phyloP scores from a whole-genome alignment of 1,284 basidiomycete genomes.

The Leccinum variabile region DNA sequence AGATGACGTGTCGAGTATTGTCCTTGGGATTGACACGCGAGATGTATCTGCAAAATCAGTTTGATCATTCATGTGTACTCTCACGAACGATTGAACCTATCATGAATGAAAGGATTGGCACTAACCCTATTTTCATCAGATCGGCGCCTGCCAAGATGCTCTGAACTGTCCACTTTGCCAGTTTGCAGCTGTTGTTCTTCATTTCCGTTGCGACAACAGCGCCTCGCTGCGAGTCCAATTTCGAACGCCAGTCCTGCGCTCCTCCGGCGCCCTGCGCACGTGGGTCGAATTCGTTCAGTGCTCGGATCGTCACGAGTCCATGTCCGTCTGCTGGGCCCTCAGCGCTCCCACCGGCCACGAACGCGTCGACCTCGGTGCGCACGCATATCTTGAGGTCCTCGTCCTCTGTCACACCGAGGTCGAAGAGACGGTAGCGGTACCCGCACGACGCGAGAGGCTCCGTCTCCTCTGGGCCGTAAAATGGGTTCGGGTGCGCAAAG shows the following conservation, averaged over 20 bases:
- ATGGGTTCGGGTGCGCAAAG: constrained; percentile 88
- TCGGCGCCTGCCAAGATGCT: constrained; percentile 95
- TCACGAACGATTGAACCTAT: neutral
- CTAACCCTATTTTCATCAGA: constrained; percentile 95
- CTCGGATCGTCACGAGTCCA: constrained; percentile 88
- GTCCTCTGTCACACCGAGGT: constrained; percentile 87
- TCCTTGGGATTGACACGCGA: constrained; percentile 94
- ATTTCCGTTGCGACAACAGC: constrained; percentile 99
- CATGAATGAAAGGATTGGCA: constrained; percentile 19
- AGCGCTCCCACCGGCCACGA: constrained; percentile 52
- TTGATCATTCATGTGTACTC: neutral
- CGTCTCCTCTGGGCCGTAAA: constrained; percentile 93
- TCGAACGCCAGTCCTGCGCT: constrained; percentile 95
- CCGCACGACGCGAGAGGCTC: constrained; percentile 95
- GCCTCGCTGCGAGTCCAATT: constrained; percentile 94
- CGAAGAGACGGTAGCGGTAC: constrained; percentile 96
- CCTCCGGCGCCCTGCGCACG: constrained; percentile 87
- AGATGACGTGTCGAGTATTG: constrained; percentile 91
- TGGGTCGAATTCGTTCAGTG: constrained; percentile 97
- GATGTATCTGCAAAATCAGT: constrained; percentile 63
- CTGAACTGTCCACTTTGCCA: constrained; percentile 97
- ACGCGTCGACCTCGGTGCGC: constrained; percentile 96
- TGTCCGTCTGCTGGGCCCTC: constrained; percentile 72
- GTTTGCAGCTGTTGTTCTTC: constrained; percentile 99
- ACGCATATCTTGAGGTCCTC: constrained; percentile 92